A percentile compares a stretch with the other conserved stretches of the same genome.
These are phyloP conservation scores for Aethionema arabicum DNA, from an alignment of 345 rosid genomes.

Conservation along the genomic window DNA sequence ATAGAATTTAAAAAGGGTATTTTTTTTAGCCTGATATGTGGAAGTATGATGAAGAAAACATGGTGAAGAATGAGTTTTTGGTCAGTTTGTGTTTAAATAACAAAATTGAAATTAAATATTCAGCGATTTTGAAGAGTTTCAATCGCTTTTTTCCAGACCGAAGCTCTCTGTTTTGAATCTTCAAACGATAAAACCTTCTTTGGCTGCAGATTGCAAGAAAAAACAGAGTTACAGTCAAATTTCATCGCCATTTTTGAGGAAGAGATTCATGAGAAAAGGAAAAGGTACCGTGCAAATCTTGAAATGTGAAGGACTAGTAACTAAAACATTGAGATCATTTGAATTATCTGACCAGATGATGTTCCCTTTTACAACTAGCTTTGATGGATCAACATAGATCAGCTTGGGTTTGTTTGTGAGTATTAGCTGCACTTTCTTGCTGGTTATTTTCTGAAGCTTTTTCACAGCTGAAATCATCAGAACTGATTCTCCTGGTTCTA, in stretches of 20 bases:
- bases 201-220: conserved; percentile 53
- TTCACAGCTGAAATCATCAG: conserved; percentile 90
- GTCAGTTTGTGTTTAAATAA: conserved; percentile 24
- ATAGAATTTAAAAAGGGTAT: conserved; percentile 4
- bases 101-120: conserved; percentile 23
- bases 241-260: not conserved
- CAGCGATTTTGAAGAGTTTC: conserved; percentile 87
- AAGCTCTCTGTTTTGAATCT: conserved; percentile 87
- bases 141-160: conserved; percentile 92
- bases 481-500: conserved; percentile 90
- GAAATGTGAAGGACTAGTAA: conserved; percentile 69
- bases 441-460: conserved; percentile 76
- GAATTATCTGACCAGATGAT: conserved; percentile 89
- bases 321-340: conserved; percentile 69
- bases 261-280: conserved; percentile 1
- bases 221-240: conserved; percentile 6
- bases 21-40: conserved; percentile 4
- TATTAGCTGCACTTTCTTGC: conserved; percentile 94
- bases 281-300: conserved; percentile 75
- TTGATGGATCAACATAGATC: conserved; percentile 80
- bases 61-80: conserved; percentile 23
- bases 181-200: conserved; percentile 93
- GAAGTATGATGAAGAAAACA: conserved; percentile 21
- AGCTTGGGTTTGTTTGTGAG: conserved; percentile 90
- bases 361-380: conserved; percentile 69